Evolutionary conservation across 495 filamentous ascomycete genomes (phyloP), one percentile per base, ranked within the genome.

Genomic region (Penicillium salamii): DNA sequence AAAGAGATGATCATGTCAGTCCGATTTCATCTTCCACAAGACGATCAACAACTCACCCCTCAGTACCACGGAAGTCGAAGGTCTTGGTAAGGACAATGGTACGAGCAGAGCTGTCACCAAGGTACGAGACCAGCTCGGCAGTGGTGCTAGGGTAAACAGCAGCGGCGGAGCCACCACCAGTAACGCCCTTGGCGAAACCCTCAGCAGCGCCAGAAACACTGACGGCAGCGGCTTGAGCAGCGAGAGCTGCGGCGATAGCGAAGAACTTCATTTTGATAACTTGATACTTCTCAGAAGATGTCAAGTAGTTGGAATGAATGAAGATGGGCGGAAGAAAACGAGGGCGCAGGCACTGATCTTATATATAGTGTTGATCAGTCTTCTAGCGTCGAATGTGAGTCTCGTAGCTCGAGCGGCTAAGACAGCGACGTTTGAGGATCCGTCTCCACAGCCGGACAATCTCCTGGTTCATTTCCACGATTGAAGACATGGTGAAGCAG

Each of bases 81-180:
- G 65, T 69, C 62, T 69, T 63, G 42, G 56, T 37, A 11, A 73
- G 64, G 23, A 73, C 63, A 34, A 73, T 67, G 11, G 71, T 68
- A 18, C 69, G 69, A n/a, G 69, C 40, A 41, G 63, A 47, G 24
- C 34, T 46, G 32, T 72, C 69, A 37, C 66, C 66, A 21, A 72
- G 61, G 57, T 72, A 72, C 33, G 69, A 71, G 65, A 71, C 66
- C 59, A 72, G 66, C 66, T 72, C 67, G 50, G 62, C 62, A 37
- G 50, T 69, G 47, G 61, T 59, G 34, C 38, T 43, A n/a, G 69
- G 69, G 49, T 72, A 72, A 41, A 72, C 69, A 21, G 69, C 49
- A 31, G 57, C 54, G 26, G 69, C 69, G 49, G 38, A 52, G 40
- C 69, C 69, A 61, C 69, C 69, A 42, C 69, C 69, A 19, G 71